Base-by-base conservation (phyloP, 2,329 filamentous ascomycete species). In the Emergomyces africanus region DNA sequence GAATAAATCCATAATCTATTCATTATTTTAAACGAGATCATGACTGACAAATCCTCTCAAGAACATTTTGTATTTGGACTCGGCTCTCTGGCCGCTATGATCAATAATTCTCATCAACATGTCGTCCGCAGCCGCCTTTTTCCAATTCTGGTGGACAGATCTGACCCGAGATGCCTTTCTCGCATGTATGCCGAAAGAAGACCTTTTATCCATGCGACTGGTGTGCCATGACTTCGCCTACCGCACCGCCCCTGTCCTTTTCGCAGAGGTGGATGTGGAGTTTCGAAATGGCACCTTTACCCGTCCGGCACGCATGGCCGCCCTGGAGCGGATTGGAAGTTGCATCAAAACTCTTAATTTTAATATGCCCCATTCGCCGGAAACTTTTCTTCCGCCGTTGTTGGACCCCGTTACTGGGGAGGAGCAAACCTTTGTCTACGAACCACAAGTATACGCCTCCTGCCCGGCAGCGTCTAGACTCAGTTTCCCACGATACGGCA, bases 341-440 rank as follows among this genome's bases (percentile, higher is more conserved):
- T 83, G 92, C 71, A 82, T 95, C 66, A 84, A 89, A 72, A 86
- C 86, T 61, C 78, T 95, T 58, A 88, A 82, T 60, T 95, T 96
- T 75, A 80, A 79, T 69, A 81, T 95, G 65, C 82, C 88, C 33
- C 89, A 95, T 73, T 84, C 83, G 5, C 76, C 82, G n/a, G 82
- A 88, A 57, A 94, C 88, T 48, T 91, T 91, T 69, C 79, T 95
- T 9, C 88, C 90, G 18, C 90, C 90, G n/a, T 80, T 96, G 51
- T 79, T 95, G 44, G 86, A 95, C 69, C 87, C 88, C 3, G 71
- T 79, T 62, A 90, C 85, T 10, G 89, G 90, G 49, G 83, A 83
- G 62, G 89, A 95, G 76, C 83, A 89, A 68, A 83, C 78, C 66
- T 95, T 95, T 72, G 77, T 90, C 54, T 95, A 95, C 75, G 87